A percentile compares a stretch with the other conserved stretches of the same genome.
Evolutionary conservation across 2,329 filamentous ascomycete genomes (phyloP).

Genomic region (Claviceps maximensis): DNA sequence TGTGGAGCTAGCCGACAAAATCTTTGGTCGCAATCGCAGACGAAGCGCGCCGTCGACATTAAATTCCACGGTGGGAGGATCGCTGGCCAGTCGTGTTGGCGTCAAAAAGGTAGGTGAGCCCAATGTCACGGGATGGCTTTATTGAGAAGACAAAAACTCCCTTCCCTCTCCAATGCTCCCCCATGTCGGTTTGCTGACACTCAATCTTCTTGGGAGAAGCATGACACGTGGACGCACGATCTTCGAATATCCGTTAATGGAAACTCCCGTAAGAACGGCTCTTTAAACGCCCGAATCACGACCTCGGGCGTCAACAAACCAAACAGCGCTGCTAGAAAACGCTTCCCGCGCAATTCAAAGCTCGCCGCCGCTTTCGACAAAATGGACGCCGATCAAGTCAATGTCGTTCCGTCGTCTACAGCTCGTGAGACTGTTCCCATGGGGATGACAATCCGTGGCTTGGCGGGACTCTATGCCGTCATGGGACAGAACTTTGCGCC

Average conservation of each 20-base stretch:
- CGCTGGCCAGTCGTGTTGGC: conserved; percentile 59
- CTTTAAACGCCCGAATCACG: conserved; percentile 35
- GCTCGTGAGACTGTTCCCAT: conserved; percentile 8
- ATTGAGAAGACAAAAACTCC: not conserved
- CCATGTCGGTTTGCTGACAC: not conserved
- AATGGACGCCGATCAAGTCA: conserved; percentile 27
- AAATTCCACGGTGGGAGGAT: conserved; percentile 34
- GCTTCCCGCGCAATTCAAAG: conserved; percentile 19
- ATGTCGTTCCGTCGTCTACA: conserved; percentile 14
- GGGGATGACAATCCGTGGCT: conserved; percentile 59
- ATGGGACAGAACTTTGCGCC: conserved; percentile 72
- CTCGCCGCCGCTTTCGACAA: conserved; percentile 33
- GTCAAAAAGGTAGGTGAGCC: conserved; percentile 48
- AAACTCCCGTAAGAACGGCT: conserved; percentile 15
- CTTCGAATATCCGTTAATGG: conserved; percentile 38
- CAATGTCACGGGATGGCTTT: not conserved
- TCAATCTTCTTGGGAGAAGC: not conserved
- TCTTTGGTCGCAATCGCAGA: conserved; percentile 50
- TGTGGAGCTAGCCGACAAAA: conserved; percentile 56
- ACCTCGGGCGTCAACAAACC: conserved; percentile 19
- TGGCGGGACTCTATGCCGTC: conserved; percentile 57
- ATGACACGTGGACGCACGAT: conserved; percentile 57
- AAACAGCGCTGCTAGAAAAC: conserved; percentile 8
- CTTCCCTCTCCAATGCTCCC: not conserved
- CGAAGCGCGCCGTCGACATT: conserved; percentile 40